A percentile compares a stretch with the other conserved stretches of the same genome.
Evolutionary conservation across 2,329 filamentous ascomycete genomes (phyloP).

Genomic region (Trichophyton mentagrophytes): DNA sequence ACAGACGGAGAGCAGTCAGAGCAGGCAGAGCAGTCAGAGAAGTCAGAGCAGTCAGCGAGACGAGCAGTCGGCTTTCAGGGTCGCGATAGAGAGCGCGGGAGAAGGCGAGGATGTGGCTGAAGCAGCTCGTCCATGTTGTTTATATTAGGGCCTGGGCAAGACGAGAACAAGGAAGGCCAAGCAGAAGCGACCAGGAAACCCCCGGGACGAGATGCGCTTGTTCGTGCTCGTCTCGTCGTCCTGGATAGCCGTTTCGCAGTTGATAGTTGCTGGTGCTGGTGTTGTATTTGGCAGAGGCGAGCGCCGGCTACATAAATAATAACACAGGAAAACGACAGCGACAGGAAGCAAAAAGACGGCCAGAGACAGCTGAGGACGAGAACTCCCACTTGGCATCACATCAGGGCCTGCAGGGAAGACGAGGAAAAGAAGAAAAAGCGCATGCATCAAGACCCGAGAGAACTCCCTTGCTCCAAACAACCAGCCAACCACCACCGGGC

Average conservation of each 20-base stretch:
- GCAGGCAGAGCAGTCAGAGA: background rate
- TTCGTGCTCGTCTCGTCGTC: background rate
- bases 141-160: constrained; percentile 11
- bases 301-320: background rate
- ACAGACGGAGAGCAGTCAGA: background rate
- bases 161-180: constrained; percentile 7
- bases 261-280: background rate
- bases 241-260: background rate
- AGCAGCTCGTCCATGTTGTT: constrained; percentile 7
- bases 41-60: background rate
- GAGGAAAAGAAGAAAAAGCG: background rate
- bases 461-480: background rate
- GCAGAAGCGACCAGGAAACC: constrained; percentile 7
- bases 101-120: constrained; percentile 10
- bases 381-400: background rate
- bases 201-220: background rate
- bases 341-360: background rate
- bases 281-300: background rate
- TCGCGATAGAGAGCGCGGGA: background rate
- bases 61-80: background rate
- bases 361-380: background rate
- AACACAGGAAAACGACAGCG: background rate
- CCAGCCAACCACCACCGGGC: background rate
- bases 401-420: background rate
- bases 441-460: background rate